Evolutionary conservation across 75 land plant species (phyloP).

Genomic region (Cupressus sempervirens): DNA sequence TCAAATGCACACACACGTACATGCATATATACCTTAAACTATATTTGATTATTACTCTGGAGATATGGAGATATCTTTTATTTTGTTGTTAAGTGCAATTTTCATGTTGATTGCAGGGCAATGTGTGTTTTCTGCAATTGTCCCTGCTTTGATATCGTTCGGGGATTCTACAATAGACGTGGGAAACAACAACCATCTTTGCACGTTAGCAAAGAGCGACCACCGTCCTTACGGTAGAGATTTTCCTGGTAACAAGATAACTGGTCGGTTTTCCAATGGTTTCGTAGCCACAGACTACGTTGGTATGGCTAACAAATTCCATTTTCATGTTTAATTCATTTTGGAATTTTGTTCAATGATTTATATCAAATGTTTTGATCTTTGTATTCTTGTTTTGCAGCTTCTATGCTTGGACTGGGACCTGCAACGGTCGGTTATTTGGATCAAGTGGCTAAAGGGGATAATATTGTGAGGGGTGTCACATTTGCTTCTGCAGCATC

Average conservation of each 20-base stretch:
- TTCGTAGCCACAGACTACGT: slow-evolving; percentile 8
- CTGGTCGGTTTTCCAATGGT: slow-evolving; percentile 23
- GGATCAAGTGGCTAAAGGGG: background rate
- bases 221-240: slow-evolving; percentile 17
- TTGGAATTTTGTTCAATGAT: background rate
- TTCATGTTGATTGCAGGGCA: background rate
- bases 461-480: background rate
- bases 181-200: slow-evolving; percentile 20
- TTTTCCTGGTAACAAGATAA: background rate
- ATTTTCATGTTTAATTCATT: no score
- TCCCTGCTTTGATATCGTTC: slow-evolving; percentile 16
- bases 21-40: no score
- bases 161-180: slow-evolving; percentile 24
- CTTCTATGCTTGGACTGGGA: background rate
- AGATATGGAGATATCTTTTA: background rate
- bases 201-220: slow-evolving; percentile 16
- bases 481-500: background rate
- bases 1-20: no score
- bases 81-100: background rate
- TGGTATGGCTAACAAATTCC: background rate
- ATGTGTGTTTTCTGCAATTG: background rate
- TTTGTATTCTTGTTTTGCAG: background rate
- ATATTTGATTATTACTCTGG: no score
- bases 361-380: background rate
- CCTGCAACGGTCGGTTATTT: background rate